A percentile compares a stretch with the other conserved stretches of the same genome.
Evolutionary conservation across 75 land plant species (phyloP).

Genomic region (Picea glauca): DNA sequence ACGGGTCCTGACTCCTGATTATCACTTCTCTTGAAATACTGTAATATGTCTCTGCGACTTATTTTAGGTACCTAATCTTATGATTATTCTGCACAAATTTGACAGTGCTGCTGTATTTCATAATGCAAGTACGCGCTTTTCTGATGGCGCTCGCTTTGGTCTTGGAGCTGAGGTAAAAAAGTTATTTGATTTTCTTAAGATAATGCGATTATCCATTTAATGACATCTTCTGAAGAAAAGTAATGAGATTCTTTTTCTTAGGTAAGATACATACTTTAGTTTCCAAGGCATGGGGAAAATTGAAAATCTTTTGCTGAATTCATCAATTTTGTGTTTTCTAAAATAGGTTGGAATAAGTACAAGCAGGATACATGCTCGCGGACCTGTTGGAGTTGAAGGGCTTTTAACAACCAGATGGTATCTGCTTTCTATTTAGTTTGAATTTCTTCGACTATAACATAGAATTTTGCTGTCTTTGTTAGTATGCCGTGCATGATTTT

Average conservation of each 20-base stretch:
- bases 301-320: neutral
- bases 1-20: neutral
- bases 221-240: too few relatives aligned
- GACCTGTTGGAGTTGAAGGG: constrained; percentile 99
- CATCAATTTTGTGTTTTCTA: constrained; percentile 10
- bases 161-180: constrained; percentile 92
- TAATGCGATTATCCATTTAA: neutral
- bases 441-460: neutral
- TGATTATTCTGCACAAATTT: neutral
- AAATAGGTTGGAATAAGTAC: constrained; percentile 98
- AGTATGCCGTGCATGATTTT: neutral
- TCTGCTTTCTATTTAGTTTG: neutral
- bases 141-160: constrained; percentile 98
- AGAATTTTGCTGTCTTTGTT: constrained; percentile 4
- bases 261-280: neutral
- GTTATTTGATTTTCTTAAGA: neutral
- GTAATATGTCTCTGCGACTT: neutral
- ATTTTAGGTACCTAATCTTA: neutral
- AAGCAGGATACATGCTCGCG: constrained; percentile 95
- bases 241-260: too few relatives aligned
- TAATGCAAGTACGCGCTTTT: constrained; percentile 97
- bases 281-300: neutral
- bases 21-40: neutral
- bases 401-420: constrained; percentile 91
- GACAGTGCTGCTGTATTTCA: constrained; percentile 96